Evolutionary conservation across 345 rosid species (phyloP).

Genomic region (Camelina laxa): DNA sequence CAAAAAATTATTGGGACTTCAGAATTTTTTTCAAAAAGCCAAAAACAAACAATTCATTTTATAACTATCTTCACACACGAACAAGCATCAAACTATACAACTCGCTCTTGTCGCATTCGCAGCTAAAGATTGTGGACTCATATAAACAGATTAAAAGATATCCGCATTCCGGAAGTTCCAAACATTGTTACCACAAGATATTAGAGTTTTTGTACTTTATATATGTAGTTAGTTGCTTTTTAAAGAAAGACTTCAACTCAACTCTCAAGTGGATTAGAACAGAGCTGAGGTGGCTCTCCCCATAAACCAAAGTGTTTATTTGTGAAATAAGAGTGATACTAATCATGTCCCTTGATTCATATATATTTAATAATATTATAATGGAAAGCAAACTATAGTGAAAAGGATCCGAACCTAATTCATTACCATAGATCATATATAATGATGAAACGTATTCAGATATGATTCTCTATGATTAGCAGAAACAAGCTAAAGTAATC

Average conservation of each 20-base stretch:
- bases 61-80: background rate
- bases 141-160: too few relatives aligned
- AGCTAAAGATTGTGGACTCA: slow-evolving; percentile 1
- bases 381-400: slow-evolving; percentile 8
- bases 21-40: background rate
- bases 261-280: slow-evolving; percentile 23
- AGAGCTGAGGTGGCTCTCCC: slow-evolving; percentile 22
- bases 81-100: slow-evolving; percentile 1
- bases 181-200: background rate
- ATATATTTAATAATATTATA: slow-evolving; percentile 10
- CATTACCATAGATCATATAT: slow-evolving; percentile 4
- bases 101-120: slow-evolving; percentile 5
- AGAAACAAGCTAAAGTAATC: background rate
- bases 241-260: background rate
- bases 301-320: slow-evolving; percentile 5
- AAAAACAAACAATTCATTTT: background rate
- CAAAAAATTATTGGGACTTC: slow-evolving; percentile 8
- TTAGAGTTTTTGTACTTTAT: background rate
- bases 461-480: slow-evolving; percentile 4
- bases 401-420: background rate
- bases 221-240: background rate
- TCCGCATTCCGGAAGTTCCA: background rate
- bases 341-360: slow-evolving; percentile 23
- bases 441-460: background rate
- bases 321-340: slow-evolving; percentile 1